phyloP scores from a whole-genome alignment of 2,329 filamentous ascomycete species.

The Trichoderma semiorbis region DNA sequence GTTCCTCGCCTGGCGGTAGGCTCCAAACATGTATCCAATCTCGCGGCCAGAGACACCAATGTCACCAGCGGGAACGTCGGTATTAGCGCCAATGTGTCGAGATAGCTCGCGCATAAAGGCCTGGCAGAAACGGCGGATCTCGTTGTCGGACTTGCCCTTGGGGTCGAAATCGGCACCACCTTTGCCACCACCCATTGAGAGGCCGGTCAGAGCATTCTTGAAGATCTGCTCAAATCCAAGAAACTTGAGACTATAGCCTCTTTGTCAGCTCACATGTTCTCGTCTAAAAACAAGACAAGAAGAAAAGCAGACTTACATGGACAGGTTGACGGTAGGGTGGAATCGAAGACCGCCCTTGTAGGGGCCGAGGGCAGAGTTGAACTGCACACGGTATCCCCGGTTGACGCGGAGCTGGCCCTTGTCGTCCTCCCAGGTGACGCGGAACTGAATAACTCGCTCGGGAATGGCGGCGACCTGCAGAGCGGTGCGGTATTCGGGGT shows the following conservation, averaged over 20 bases:
- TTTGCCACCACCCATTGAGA: conserved; percentile 89
- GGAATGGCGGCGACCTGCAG: conserved; percentile 85
- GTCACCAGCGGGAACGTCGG: conserved; percentile 93
- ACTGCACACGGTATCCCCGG: conserved; percentile 93
- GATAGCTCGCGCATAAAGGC: conserved; percentile 94
- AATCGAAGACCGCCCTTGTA: conserved; percentile 98
- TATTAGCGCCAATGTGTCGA: conserved; percentile 95
- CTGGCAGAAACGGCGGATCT: conserved; percentile 96
- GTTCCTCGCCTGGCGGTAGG: conserved; percentile 85
- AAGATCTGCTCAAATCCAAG: conserved; percentile 99
- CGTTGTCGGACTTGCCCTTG: conserved; percentile 95
- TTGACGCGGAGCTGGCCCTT: conserved; percentile 85
- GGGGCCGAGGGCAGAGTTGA: conserved; percentile 94
- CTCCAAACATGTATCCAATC: conserved; percentile 91
- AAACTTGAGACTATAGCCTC: conserved; percentile 70
- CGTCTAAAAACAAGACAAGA: conserved; percentile 26
- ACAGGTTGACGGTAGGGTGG: conserved; percentile 82
- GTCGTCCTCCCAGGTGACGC: conserved; percentile 96
- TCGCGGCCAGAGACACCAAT: conserved; percentile 92
- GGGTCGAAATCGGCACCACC: conserved; percentile 98
- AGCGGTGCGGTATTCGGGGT: conserved; percentile 91
- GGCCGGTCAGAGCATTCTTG: conserved; percentile 96
- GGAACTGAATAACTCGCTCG: conserved; percentile 95
- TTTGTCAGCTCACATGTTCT: background rate
- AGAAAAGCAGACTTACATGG: conserved; percentile 43